These are phyloP conservation scores for Aspergillus funiculosus DNA, from an alignment of 495 filamentous ascomycete genomes.

Conservation along the genomic window DNA sequence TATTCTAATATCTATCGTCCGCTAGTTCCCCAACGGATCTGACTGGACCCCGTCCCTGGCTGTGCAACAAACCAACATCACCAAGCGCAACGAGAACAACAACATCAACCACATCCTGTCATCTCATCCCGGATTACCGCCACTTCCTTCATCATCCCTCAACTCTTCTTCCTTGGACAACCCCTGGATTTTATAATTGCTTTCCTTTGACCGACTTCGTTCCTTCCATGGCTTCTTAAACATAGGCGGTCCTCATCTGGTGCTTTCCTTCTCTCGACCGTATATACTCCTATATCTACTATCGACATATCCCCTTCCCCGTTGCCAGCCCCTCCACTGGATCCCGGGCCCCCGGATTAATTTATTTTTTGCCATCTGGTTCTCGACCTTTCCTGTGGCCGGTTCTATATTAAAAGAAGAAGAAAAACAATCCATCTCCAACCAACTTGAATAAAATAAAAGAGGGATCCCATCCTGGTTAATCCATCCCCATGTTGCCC, in stretches of 20 bases:
- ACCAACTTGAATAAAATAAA: not conserved
- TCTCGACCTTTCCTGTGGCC: not conserved
- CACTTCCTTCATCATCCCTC: not conserved
- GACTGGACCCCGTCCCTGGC: conserved; percentile 15
- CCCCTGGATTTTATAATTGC: conserved; percentile 14
- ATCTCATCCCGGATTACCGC: too few species aligned
- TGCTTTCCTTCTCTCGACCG: conserved; percentile 3
- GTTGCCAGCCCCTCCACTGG: conserved; percentile 14
- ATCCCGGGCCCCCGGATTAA: conserved; percentile 10
- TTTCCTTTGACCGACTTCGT: conserved; percentile 12
- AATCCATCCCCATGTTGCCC: conserved; percentile 14
- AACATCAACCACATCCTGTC: conserved; percentile 4
- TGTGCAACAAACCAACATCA: conserved; percentile 9
- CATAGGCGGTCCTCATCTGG: conserved; percentile 15
- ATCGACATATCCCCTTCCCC: conserved; percentile 10
- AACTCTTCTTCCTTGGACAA: conserved; percentile 7
- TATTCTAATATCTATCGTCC: conserved; percentile 2
- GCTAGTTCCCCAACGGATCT: conserved; percentile 5
- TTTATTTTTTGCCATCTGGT: conserved; percentile 7
- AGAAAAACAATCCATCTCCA: not conserved
- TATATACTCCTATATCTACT: not conserved
- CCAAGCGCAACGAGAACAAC: not conserved
- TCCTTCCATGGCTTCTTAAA: conserved; percentile 26
- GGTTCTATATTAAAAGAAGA: not conserved
- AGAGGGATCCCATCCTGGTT: not conserved